Evolutionary conservation across 176 grass and related monocot species (phyloP), one percentile per base, ranked within the genome.

Genomic region (Cenchrus purpureus): DNA sequence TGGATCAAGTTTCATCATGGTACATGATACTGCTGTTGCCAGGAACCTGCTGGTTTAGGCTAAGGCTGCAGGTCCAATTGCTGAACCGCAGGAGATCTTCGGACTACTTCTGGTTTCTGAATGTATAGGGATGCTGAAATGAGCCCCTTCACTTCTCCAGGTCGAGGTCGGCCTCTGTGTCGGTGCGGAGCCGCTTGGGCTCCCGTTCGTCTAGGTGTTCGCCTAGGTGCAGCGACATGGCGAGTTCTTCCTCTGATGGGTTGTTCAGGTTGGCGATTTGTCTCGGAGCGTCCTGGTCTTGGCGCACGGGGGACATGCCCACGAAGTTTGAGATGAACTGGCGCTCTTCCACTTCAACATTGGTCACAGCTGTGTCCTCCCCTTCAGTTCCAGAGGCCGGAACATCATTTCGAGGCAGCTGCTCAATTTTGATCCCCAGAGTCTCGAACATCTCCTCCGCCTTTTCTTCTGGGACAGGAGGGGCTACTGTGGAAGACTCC

Each of bases 291-390:
- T 84, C 92, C 29, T 90, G 86, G 56, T 86, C 76, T 7, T 34
- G 45, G 15, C 70, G 91, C 74, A 88, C 53, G 0, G 93, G 93
- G 3, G 93, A 92, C 73, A 89, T 92, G 54, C 80, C 87, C 0
- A 29, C 85, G 22, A 98, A 89, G 68, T 91, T 98, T 52, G 93
- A 91, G 57, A 98, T 95, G 91, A 98, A 94, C 80, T 94, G 97
- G 71, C 78, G 93, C 83, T 98, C 95, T 88, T 98, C 93, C 57
- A 98, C 95, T 88, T 98, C 93, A 51, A 98, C 86, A 69, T 85
- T 65, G 44, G 77, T 87, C 19, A 73, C 90, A 76, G 71, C 40
- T 12, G 79, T 59, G 12, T 86, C 95, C 79, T 95, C 91, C 53
- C 88, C 89, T 79, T 93, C 93, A 37, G 86, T 76, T 69, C 86